A percentile compares a stretch with the other conserved stretches of the same genome.
phyloP scores from a whole-genome alignment of 257 asterid genomes.

The Misopates orontium region DNA sequence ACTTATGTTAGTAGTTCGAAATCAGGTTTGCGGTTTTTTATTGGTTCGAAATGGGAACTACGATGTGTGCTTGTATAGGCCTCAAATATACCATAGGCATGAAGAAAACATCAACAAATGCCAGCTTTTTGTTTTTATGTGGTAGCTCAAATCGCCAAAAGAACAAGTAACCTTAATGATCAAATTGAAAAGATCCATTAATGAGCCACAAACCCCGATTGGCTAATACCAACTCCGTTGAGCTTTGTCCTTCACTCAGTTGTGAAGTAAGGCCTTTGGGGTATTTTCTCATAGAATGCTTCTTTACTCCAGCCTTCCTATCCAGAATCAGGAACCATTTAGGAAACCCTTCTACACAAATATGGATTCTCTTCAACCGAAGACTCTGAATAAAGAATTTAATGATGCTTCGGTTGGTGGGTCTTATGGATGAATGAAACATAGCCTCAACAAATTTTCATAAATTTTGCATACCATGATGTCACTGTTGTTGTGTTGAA shows the following conservation, averaged over 20 bases:
- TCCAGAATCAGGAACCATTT: not conserved
- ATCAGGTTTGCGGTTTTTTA: not conserved
- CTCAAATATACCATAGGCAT: no score
- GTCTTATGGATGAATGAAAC: no score
- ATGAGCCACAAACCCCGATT: slow-evolving; percentile 1
- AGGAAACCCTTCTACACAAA: not conserved
- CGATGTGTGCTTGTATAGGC: not conserved
- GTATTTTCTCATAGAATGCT: not conserved
- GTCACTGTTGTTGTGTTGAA: no score
- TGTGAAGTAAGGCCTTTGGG: not conserved
- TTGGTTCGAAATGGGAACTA: not conserved
- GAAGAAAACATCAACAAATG: no score
- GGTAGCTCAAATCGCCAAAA: no score
- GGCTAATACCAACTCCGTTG: not conserved
- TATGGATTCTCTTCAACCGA: not conserved
- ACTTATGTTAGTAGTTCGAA: not conserved
- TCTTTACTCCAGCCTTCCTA: not conserved
- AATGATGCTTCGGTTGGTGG: no score
- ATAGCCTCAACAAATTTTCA: no score
- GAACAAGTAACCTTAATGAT: no score
- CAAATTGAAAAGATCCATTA: not conserved
- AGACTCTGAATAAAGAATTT: not conserved
- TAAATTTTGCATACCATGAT: no score
- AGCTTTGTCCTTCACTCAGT: not conserved
- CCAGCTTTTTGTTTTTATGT: no score